A percentile compares a stretch with the other conserved stretches of the same genome.
These are phyloP conservation scores for Aspergillus fumigatus DNA, from an alignment of 2,329 filamentous ascomycete genomes.

Conservation along the genomic window DNA sequence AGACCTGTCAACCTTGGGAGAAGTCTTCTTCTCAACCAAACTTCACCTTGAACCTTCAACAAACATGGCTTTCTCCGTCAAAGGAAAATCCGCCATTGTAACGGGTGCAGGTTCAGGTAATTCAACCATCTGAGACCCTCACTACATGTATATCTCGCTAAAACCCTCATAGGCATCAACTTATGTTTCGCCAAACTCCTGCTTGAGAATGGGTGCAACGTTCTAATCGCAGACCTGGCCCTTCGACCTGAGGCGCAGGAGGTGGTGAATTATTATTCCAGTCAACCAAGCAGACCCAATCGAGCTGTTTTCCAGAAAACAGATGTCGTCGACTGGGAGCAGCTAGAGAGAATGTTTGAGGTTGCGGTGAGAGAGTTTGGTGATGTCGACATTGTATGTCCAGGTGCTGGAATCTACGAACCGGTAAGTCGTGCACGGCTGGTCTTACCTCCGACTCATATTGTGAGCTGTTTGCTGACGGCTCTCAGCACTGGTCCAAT, in stretches of 20 bases:
- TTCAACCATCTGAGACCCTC: background rate
- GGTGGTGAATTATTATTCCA: slow-evolving; percentile 36
- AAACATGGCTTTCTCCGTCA: slow-evolving; percentile 38
- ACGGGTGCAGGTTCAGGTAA: slow-evolving; percentile 52
- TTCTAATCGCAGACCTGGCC: slow-evolving; percentile 43
- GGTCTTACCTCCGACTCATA: background rate
- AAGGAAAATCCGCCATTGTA: slow-evolving; percentile 49
- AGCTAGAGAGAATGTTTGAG: slow-evolving; percentile 48
- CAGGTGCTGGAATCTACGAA: slow-evolving; percentile 44
- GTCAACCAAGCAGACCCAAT: slow-evolving; percentile 12
- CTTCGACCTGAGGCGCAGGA: slow-evolving; percentile 43
- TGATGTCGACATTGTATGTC: slow-evolving; percentile 44
- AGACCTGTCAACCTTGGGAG: background rate
- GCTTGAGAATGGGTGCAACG: slow-evolving; percentile 43
- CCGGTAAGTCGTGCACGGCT: slow-evolving; percentile 27
- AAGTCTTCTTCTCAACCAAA: background rate
- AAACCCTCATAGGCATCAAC: slow-evolving; percentile 39
- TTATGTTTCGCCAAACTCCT: slow-evolving; percentile 41
- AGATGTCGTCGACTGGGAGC: slow-evolving; percentile 48
- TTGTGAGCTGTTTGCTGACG: background rate
- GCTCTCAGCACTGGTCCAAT: slow-evolving; percentile 41
- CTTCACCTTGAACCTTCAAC: background rate
- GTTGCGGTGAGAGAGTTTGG: slow-evolving; percentile 47
- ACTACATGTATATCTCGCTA: background rate
- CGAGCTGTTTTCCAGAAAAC: slow-evolving; percentile 43